A percentile compares a stretch with the other conserved stretches of the same genome.
Evolutionary conservation across 768 basidiomycete genomes (phyloP).

Genomic region (Rhizopogon vulgaris): DNA sequence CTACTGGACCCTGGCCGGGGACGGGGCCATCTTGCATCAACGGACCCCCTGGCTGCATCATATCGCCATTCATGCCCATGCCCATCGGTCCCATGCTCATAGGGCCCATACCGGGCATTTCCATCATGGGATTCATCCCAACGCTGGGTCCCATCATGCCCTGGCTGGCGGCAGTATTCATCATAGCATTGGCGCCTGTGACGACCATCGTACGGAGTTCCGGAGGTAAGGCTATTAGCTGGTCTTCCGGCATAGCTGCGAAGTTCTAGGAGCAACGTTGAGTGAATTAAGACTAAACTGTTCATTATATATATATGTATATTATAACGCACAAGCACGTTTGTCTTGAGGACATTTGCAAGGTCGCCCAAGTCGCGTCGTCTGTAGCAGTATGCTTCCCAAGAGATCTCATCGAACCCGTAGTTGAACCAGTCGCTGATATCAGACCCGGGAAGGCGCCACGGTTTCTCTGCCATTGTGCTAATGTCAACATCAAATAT

Average conservation of each 20-base stretch:
- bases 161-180: slow-evolving; percentile 46
- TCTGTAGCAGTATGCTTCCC: slow-evolving; percentile 88
- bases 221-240: slow-evolving; percentile 67
- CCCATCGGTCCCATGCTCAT: slow-evolving; percentile 44
- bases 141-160: slow-evolving; percentile 45
- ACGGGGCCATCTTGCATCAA: slow-evolving; percentile 51
- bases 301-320: background rate
- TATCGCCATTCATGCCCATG: slow-evolving; percentile 62
- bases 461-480: slow-evolving; percentile 75
- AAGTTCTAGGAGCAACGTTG: slow-evolving; percentile 50
- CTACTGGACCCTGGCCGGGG: slow-evolving; percentile 26
- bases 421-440: slow-evolving; percentile 99
- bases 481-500: slow-evolving; percentile 82
- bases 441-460: slow-evolving; percentile 89
- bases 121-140: slow-evolving; percentile 72
- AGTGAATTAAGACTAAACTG: slow-evolving; percentile 2
- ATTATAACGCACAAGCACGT: slow-evolving; percentile 60
- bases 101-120: slow-evolving; percentile 60
- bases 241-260: slow-evolving; percentile 77
- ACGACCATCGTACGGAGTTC: slow-evolving; percentile 86
- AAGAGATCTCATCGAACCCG: slow-evolving; percentile 95
- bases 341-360: slow-evolving; percentile 73
- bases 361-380: slow-evolving; percentile 76
- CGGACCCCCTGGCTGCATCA: slow-evolving; percentile 43
- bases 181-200: slow-evolving; percentile 74